phyloP scores from a whole-genome alignment of 73 alveolate species.

The Effrenium voratum region DNA sequence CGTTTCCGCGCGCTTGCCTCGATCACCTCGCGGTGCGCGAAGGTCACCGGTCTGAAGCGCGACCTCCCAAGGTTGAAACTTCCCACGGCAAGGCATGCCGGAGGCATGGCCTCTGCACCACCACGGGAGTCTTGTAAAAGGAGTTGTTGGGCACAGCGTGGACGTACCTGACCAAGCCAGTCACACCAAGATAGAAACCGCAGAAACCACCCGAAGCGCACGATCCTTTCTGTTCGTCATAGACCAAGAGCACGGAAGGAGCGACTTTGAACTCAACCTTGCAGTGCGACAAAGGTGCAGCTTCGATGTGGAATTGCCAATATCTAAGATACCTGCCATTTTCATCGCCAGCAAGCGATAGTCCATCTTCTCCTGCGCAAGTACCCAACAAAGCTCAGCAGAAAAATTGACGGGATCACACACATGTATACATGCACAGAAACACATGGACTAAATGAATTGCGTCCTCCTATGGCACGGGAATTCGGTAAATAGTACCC shows the following conservation, averaged over 20 bases:
- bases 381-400: too few relatives aligned
- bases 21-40: slow-evolving; percentile 57
- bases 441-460: too few relatives aligned
- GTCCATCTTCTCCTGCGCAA: slow-evolving; percentile 31
- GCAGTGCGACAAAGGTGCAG: not conserved
- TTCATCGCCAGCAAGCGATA: slow-evolving; percentile 90
- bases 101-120: slow-evolving; percentile 38
- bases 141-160: slow-evolving; percentile 83
- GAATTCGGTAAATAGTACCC: too few relatives aligned
- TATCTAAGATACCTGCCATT: slow-evolving; percentile 5
- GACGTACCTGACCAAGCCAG: not conserved
- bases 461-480: too few relatives aligned
- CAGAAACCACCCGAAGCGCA: not conserved
- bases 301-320: not conserved
- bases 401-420: too few relatives aligned
- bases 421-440: too few relatives aligned
- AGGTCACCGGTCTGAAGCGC: slow-evolving; percentile 71
- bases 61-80: slow-evolving; percentile 2
- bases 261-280: slow-evolving; percentile 90
- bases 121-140: slow-evolving; percentile 78
- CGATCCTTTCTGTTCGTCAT: not conserved
- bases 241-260: slow-evolving; percentile 40
- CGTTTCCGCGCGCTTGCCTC: not conserved
- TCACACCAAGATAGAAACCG: not conserved
- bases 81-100: not conserved